Percentiles rank a stretch among this genome's conserved stretches.
Conservation (phyloP, 2,329 filamentous ascomycete species). For the Leptosphaerulina australis region DNA sequence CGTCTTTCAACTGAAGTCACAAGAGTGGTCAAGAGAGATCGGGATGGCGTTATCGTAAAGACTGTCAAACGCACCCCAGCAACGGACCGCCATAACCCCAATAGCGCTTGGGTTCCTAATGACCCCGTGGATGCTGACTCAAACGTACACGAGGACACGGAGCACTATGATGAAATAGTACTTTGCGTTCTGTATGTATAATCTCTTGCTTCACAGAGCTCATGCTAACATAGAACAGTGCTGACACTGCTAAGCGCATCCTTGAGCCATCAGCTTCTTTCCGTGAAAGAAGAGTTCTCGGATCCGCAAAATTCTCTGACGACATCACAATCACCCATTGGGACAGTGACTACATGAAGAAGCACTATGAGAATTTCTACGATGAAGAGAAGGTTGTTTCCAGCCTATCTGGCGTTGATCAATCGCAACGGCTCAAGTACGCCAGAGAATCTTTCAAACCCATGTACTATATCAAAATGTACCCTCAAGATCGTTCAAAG, state of each 20-base stretch:
- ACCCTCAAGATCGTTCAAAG: conserved; percentile 61
- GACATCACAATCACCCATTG: conserved; percentile 74
- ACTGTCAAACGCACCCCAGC: conserved; percentile 52
- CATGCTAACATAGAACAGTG: conserved; percentile 35
- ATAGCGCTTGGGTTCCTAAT: conserved; percentile 52
- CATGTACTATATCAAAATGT: conserved; percentile 70
- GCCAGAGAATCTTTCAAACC: conserved; percentile 62
- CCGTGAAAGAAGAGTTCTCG: conserved; percentile 70
- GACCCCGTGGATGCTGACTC: conserved; percentile 49
- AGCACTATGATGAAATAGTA: conserved; percentile 69
- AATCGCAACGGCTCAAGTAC: conserved; percentile 51
- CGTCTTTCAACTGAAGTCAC: conserved; percentile 63
- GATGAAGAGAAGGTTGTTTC: conserved; percentile 55
- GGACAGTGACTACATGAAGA: conserved; percentile 68
- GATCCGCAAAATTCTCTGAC: conserved; percentile 72
- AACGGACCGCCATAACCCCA: conserved; percentile 53
- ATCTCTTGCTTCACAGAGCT: not conserved
- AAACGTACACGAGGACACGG: conserved; percentile 52
- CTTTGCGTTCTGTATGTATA: conserved; percentile 61
- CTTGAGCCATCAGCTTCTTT: conserved; percentile 64
- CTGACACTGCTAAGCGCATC: conserved; percentile 63
- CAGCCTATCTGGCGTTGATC: conserved; percentile 50
- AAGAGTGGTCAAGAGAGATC: conserved; percentile 58
- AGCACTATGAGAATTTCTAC: conserved; percentile 70
- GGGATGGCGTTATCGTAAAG: conserved; percentile 59